These are phyloP conservation scores for Daldinia concentrica DNA, from an alignment of 495 filamentous ascomycete species.

Conservation along the genomic window DNA sequence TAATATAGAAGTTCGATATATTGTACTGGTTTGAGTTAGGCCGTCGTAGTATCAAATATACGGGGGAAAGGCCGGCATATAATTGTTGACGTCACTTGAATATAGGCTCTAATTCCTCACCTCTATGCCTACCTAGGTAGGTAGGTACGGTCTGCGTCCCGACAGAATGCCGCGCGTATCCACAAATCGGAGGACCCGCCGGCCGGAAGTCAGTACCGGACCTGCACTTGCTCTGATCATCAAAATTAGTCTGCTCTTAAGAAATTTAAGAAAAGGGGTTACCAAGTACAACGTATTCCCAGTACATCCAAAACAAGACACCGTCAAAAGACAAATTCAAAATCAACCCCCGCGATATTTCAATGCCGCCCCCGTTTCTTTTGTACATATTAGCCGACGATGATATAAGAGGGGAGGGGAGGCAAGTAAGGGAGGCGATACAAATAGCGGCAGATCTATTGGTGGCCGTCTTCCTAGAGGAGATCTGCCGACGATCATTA, in stretches of 20 bases:
- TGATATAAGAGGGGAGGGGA: conserved; percentile 29
- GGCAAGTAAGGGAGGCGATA: conserved; percentile 29
- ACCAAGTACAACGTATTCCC: background rate
- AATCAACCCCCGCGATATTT: conserved; percentile 1
- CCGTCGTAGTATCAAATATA: background rate
- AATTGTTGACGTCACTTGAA: background rate
- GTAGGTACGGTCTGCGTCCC: background rate
- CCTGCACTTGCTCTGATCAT: background rate
- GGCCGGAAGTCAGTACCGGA: background rate
- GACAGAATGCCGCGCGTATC: background rate
- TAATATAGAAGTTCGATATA: background rate
- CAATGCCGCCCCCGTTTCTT: conserved; percentile 24
- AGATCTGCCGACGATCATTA: conserved; percentile 47
- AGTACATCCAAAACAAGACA: background rate
- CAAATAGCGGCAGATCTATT: conserved; percentile 43
- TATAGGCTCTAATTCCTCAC: background rate
- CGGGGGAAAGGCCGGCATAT: background rate
- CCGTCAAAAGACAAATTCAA: background rate
- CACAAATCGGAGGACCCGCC: background rate
- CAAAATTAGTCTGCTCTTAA: background rate
- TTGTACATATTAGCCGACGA: conserved; percentile 45
- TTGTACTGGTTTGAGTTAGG: background rate
- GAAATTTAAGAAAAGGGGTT: background rate
- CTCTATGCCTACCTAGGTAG: no score
- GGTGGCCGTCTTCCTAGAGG: conserved; percentile 29